A percentile compares a stretch with the other conserved stretches of the same genome.
These are phyloP conservation scores for Talaromyces rugulosus DNA, from an alignment of 2,329 filamentous ascomycete species.

Conservation along the genomic window DNA sequence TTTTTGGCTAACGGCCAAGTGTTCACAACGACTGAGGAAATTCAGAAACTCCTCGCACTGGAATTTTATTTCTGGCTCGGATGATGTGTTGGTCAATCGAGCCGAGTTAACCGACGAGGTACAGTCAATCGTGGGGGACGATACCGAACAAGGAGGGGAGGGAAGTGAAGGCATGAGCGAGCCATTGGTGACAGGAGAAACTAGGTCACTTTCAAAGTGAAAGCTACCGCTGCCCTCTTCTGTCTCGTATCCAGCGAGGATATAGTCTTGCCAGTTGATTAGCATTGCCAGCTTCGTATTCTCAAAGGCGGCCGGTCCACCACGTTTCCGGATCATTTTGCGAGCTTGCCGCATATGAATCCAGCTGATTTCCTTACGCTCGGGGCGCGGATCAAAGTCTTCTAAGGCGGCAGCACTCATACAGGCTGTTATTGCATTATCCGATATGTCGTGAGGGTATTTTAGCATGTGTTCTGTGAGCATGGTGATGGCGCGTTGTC, in stretches of 20 bases:
- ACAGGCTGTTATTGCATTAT: conserved; percentile 36
- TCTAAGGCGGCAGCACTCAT: conserved; percentile 37
- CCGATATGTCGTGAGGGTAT: conserved; percentile 30
- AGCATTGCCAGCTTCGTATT: conserved; percentile 36
- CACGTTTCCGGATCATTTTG: conserved; percentile 34
- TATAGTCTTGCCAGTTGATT: conserved; percentile 42
- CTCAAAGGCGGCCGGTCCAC: conserved; percentile 32
- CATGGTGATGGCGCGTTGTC: conserved; percentile 29
- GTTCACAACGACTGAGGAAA: conserved; percentile 35
- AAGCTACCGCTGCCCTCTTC: conserved; percentile 30
- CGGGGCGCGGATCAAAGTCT: conserved; percentile 36
- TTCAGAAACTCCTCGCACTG: conserved; percentile 36
- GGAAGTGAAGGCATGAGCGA: conserved; percentile 17
- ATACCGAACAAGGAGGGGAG: conserved; percentile 14
- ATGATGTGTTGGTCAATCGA: conserved; percentile 14
- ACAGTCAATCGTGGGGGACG: conserved; percentile 5
- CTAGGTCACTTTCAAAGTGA: conserved; percentile 26
- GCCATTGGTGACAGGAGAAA: conserved; percentile 8
- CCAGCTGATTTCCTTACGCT: conserved; percentile 34
- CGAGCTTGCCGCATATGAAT: conserved; percentile 37
- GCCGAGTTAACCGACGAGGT: conserved; percentile 9
- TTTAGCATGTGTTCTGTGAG: conserved; percentile 29
- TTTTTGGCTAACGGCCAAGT: conserved; percentile 28
- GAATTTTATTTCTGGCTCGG: conserved; percentile 27
- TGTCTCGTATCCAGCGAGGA: conserved; percentile 35